Percentiles rank a stretch among this genome's conserved stretches.
phyloP scores from a whole-genome alignment of 495 filamentous ascomycete genomes.

The Sphaerosporella brunnea region DNA sequence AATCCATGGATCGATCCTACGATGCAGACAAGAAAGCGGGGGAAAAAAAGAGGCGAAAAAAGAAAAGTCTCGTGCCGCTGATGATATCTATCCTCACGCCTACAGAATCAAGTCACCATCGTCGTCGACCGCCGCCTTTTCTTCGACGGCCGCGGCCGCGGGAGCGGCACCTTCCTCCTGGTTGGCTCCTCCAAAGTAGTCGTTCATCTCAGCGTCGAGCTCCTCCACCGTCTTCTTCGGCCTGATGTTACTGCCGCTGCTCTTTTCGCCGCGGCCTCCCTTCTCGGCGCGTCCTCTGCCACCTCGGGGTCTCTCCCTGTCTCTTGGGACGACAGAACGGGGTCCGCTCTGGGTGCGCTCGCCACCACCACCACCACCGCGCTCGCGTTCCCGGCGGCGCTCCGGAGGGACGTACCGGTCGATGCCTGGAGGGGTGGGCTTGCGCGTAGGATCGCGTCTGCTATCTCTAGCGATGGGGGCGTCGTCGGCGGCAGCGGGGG shows the following conservation, averaged over 20 bases:
- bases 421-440: constrained; percentile 36
- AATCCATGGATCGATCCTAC: too few species aligned
- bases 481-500: constrained; percentile 26
- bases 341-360: constrained; percentile 28
- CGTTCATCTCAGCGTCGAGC: constrained; percentile 87
- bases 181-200: constrained; percentile 53
- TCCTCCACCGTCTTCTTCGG: constrained; percentile 83
- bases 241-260: constrained; percentile 36
- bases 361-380: constrained; percentile 13
- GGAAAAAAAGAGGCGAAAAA: too few species aligned
- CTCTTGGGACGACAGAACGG: constrained; percentile 19
- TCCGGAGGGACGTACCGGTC: constrained; percentile 70
- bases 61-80: too few species aligned
- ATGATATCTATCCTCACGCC: too few species aligned
- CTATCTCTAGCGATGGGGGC: constrained; percentile 5
- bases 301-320: neutral
- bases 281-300: constrained; percentile 28
- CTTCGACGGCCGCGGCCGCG: neutral
- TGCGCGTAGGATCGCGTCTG: constrained; percentile 20
- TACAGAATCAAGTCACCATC: neutral
- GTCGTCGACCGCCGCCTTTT: neutral
- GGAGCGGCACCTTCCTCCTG: constrained; percentile 8
- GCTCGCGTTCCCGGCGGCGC: constrained; percentile 29
- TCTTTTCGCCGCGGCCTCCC: constrained; percentile 22
- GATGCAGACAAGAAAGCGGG: too few species aligned